Evolutionary conservation across 306 rosid species (phyloP).

Genomic region (Pterocarpus santalinus): DNA sequence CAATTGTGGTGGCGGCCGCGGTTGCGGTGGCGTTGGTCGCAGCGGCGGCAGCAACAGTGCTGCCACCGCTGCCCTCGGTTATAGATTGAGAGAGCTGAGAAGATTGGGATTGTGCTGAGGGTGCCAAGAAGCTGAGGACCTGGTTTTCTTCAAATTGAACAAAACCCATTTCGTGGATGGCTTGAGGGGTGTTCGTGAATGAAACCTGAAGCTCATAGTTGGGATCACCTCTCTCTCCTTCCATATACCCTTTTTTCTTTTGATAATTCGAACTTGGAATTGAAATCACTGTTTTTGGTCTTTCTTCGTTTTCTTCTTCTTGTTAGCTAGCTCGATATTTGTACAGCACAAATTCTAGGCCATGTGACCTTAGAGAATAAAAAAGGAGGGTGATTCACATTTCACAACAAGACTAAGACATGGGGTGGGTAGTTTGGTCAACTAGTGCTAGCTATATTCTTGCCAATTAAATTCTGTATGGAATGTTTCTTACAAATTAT

Average conservation of each 20-base stretch:
- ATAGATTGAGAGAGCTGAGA: slow-evolving; percentile 53
- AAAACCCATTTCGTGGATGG: slow-evolving; percentile 77
- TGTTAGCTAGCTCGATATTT: slow-evolving; percentile 8
- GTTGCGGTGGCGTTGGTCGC: slow-evolving; percentile 19
- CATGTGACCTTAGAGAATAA: slow-evolving; percentile 3
- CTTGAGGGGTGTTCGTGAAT: slow-evolving; percentile 64
- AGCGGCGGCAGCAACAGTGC: slow-evolving; percentile 3
- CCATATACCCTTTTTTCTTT: slow-evolving; percentile 57
- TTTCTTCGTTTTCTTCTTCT: slow-evolving; percentile 12
- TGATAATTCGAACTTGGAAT: slow-evolving; percentile 21
- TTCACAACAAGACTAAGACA: slow-evolving; percentile 12
- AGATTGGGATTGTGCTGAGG: slow-evolving; percentile 58
- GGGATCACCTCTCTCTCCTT: slow-evolving; percentile 66
- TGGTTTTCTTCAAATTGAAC: slow-evolving; percentile 83
- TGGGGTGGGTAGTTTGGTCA: slow-evolving; percentile 63
- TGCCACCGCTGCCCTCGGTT: slow-evolving; percentile 2
- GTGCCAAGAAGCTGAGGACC: slow-evolving; percentile 82
- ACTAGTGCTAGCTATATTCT: slow-evolving; percentile 22
- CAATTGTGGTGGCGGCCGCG: slow-evolving; percentile 35
- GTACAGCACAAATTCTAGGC: background rate
- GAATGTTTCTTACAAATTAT: slow-evolving; percentile 57
- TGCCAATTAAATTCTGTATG: slow-evolving; percentile 51
- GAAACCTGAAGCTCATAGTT: slow-evolving; percentile 75
- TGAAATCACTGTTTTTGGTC: slow-evolving; percentile 25
- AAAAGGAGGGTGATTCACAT: background rate